Conservation (phyloP, 2,329 filamentous ascomycete genomes). For the Hymenoscyphus repandus region DNA sequence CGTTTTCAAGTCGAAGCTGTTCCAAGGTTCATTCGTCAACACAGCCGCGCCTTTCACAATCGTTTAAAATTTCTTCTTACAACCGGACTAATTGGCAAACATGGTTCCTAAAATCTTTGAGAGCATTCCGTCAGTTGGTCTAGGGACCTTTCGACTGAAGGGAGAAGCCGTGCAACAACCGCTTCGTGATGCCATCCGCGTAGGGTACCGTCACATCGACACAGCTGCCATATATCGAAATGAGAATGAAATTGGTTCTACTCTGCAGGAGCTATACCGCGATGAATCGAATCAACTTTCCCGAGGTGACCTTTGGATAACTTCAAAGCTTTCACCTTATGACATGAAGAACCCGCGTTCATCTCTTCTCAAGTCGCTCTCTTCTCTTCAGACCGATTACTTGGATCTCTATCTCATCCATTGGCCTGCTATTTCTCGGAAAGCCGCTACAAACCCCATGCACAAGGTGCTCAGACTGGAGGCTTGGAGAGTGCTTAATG, state of each 20-base stretch:
- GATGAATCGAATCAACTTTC: not conserved
- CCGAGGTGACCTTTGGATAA: slow-evolving; percentile 21
- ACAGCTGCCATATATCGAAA: slow-evolving; percentile 17
- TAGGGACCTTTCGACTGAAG: slow-evolving; percentile 16
- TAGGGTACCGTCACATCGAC: slow-evolving; percentile 24
- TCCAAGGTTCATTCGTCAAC: not conserved
- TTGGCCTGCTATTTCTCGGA: slow-evolving; percentile 49
- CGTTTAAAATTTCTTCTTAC: too few species aligned
- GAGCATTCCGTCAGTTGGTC: slow-evolving; percentile 6
- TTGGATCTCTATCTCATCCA: slow-evolving; percentile 68
- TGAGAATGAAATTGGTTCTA: slow-evolving; percentile 15
- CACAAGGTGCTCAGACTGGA: slow-evolving; percentile 49
- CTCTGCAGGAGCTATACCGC: slow-evolving; percentile 3
- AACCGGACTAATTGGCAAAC: not conserved
- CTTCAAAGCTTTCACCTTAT: slow-evolving; percentile 15
- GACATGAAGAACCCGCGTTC: slow-evolving; percentile 29
- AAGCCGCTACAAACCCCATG: slow-evolving; percentile 47
- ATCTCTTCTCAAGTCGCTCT: slow-evolving; percentile 52
- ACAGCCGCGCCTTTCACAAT: too few species aligned
- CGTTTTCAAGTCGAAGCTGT: not conserved
- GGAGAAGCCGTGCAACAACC: slow-evolving; percentile 10
- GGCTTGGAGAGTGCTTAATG: slow-evolving; percentile 67
- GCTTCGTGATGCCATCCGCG: slow-evolving; percentile 16
- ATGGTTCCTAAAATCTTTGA: not conserved
- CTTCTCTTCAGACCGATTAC: slow-evolving; percentile 56